These are phyloP conservation scores for Pseudozyma thailandica DNA, from an alignment of 1,284 basidiomycete species.

Conservation along the genomic window DNA sequence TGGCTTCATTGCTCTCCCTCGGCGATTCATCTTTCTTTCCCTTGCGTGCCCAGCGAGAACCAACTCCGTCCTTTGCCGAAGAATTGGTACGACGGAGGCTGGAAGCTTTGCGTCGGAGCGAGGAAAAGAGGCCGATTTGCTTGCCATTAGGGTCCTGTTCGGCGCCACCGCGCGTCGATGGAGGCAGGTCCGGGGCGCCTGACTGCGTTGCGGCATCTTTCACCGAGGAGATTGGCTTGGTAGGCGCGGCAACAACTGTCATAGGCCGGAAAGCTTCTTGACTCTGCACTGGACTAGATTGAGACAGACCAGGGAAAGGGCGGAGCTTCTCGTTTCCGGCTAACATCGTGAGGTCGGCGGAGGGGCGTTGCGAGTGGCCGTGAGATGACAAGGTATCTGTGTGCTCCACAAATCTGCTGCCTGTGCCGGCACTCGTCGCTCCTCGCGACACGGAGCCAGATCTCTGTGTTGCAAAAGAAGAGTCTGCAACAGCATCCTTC, in stretches of 20 bases:
- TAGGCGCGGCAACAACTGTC: conserved; percentile 9
- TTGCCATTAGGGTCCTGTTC: conserved; percentile 24
- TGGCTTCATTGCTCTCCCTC: conserved; percentile 25
- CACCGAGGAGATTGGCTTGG: neutral
- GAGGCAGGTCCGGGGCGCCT: conserved; percentile 6
- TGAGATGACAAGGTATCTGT: conserved; percentile 1
- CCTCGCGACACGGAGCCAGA: neutral
- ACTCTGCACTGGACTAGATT: conserved; percentile 23
- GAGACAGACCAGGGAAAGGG: conserved; percentile 51
- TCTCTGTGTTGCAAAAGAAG: neutral
- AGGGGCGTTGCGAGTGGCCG: conserved; percentile 26
- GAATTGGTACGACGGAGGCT: conserved; percentile 34
- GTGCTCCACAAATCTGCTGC: conserved; percentile 32
- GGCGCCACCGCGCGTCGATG: neutral
- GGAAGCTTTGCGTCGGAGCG: conserved; percentile 52
- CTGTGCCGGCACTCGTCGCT: neutral
- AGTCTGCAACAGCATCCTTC: neutral
- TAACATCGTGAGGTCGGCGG: conserved; percentile 25
- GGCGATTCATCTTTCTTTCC: conserved; percentile 31
- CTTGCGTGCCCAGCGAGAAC: conserved; percentile 30
- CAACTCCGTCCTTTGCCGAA: conserved; percentile 18
- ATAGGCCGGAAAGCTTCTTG: conserved; percentile 26
- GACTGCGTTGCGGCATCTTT: conserved; percentile 1
- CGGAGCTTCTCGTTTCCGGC: conserved; percentile 48
- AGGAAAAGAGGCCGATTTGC: conserved; percentile 47